phyloP scores from a whole-genome alignment of 2,329 filamentous ascomycete species.

The Aureobasidium sp. region DNA sequence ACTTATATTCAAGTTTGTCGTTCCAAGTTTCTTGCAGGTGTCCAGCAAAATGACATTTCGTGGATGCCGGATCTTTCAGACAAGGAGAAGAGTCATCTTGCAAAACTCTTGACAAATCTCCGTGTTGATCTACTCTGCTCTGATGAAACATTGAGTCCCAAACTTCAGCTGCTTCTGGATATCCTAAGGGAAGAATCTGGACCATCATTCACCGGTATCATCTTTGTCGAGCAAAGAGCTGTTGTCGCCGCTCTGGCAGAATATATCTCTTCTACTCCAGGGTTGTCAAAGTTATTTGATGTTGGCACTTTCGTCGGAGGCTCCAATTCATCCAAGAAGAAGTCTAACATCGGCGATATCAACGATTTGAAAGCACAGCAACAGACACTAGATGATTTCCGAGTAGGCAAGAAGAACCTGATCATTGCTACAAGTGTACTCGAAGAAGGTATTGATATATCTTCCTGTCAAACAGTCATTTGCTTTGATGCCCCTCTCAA shows the following conservation, averaged over 20 bases:
- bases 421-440: conserved; percentile 65
- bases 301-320: conserved; percentile 61
- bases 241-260: conserved; percentile 47
- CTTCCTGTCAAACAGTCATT: conserved; percentile 70
- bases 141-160: conserved; percentile 21
- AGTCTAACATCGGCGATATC: conserved; percentile 55
- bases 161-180: conserved; percentile 34
- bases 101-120: conserved; percentile 25
- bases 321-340: conserved; percentile 46
- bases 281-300: conserved; percentile 33
- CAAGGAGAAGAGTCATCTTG: conserved; percentile 37
- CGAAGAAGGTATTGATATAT: conserved; percentile 68
- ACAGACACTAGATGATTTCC: conserved; percentile 60
- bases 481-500: conserved; percentile 70
- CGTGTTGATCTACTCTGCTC: neutral
- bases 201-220: conserved; percentile 42
- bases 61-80: conserved; percentile 34
- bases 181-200: conserved; percentile 39
- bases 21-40: conserved; percentile 29
- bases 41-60: conserved; percentile 28
- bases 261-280: conserved; percentile 35
- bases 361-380: conserved; percentile 53
- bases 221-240: conserved; percentile 53
- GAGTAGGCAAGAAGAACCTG: conserved; percentile 59
- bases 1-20: conserved; percentile 46